These are phyloP conservation scores for Pilatotrama ljubarskyi DNA, from an alignment of 768 basidiomycete genomes.

Conservation along the genomic window DNA sequence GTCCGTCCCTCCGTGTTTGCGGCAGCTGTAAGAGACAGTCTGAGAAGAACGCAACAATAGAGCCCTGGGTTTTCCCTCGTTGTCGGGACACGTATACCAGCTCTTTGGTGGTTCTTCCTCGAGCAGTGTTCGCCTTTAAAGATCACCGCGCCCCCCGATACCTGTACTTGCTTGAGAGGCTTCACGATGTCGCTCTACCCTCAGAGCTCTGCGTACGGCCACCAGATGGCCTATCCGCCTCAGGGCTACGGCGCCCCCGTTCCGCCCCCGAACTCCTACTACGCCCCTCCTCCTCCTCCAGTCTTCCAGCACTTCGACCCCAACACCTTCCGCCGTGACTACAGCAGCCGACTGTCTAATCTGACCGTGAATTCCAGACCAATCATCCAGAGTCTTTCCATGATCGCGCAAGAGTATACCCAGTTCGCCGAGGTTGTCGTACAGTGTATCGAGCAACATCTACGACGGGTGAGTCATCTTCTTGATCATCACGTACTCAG, in stretches of 20 bases:
- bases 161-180: conserved; percentile 6
- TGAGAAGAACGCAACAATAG: conserved; percentile 17
- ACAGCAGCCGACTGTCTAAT: conserved; percentile 66
- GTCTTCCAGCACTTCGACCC: conserved; percentile 58
- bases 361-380: conserved; percentile 95
- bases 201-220: conserved; percentile 55
- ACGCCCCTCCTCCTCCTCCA: conserved; percentile 50
- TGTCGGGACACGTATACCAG: conserved; percentile 9
- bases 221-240: conserved; percentile 53
- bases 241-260: conserved; percentile 44
- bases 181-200: conserved; percentile 45
- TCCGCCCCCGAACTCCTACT: conserved; percentile 32
- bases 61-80: conserved; percentile 9
- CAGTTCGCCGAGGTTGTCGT: conserved; percentile 79
- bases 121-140: neutral
- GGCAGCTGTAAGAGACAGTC: conserved; percentile 30
- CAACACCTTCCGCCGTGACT: conserved; percentile 77
- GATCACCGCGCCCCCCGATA: neutral
- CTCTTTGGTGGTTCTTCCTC: conserved; percentile 8
- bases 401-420: conserved; percentile 86
- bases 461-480: conserved; percentile 76
- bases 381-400: conserved; percentile 89
- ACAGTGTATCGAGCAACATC: conserved; percentile 81
- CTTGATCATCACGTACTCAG: conserved; percentile 18
- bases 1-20: conserved; percentile 19